phyloP scores from a whole-genome alignment of 2,329 filamentous ascomycete genomes.

The Cladosporium austrohemisphaericum region DNA sequence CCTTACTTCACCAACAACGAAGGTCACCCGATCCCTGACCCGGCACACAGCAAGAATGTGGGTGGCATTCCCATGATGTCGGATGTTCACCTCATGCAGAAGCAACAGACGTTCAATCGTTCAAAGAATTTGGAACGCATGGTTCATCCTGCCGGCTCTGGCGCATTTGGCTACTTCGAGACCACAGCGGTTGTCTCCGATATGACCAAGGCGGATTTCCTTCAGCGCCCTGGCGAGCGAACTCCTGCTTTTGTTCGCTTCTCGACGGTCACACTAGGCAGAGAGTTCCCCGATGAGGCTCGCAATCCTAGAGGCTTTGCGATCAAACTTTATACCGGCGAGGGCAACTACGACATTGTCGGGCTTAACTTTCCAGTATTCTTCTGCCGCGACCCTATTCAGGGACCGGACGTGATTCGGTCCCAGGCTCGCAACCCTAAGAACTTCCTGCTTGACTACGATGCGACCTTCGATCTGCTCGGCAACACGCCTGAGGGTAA shows the following conservation, averaged over 20 bases:
- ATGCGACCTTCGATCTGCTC: constrained; percentile 49
- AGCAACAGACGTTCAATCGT: constrained; percentile 55
- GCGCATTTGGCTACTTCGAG: constrained; percentile 47
- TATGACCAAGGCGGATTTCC: constrained; percentile 42
- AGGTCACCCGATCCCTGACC: constrained; percentile 50
- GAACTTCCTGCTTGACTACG: constrained; percentile 49
- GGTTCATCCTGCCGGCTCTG: constrained; percentile 42
- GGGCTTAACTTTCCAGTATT: constrained; percentile 49
- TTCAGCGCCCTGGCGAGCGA: constrained; percentile 39
- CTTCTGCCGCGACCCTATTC: constrained; percentile 36
- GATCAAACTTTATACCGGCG: constrained; percentile 49
- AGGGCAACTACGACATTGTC: constrained; percentile 50
- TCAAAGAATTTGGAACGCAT: constrained; percentile 45
- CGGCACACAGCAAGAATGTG: constrained; percentile 50
- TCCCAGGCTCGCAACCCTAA: constrained; percentile 46
- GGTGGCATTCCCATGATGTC: constrained; percentile 51
- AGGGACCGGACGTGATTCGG: constrained; percentile 41
- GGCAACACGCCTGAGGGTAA: constrained; percentile 48
- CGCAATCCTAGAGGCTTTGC: constrained; percentile 48
- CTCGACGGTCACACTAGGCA: constrained; percentile 43
- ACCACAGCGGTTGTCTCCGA: constrained; percentile 38
- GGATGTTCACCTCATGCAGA: constrained; percentile 52
- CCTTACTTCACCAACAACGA: constrained; percentile 56
- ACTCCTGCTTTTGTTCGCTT: constrained; percentile 45
- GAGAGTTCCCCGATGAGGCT: constrained; percentile 44